Base-by-base conservation (phyloP, 139 green algal species). In the Chlamydomonas asymmetrica region DNA sequence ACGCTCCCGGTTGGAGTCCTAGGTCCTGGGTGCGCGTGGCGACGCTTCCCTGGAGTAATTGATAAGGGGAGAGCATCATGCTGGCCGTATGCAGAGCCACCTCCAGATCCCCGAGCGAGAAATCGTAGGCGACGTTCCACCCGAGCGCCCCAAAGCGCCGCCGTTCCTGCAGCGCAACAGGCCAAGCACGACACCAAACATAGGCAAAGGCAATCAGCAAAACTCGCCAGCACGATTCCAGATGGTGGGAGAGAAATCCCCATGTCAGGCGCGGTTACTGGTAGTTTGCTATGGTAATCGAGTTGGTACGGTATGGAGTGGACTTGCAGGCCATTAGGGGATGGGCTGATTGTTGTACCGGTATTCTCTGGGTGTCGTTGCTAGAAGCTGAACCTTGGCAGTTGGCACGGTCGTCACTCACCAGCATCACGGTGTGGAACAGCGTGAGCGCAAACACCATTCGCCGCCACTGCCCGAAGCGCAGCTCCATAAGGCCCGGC, bases 101-200 rank as follows among this genome's bases (percentile, higher is more conserved):
- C 41, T 90, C 80, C 32, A 97, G 59, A 82, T 97, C 92, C 22
- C 74, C 70, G 9, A 88, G 50, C 66, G 73, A 91, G 82, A 97
- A 97, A 38, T 92, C 90, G 72, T 96, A 96, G n/a, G 71, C 76
- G 35, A 93, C 88, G 78, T 96, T 97, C 92, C 92, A 97, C 3
- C 92, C 92, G 7, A 95, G 79, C 0, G 89, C 73, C 1, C 92
- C 92, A 78, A 92, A 97, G 80, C 92, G 92, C 45, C 90, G 78
- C 23, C 85, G 75, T 64, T 90, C 85, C 82, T 82, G 62, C 3
- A 50, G 23, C 16, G 34, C 7, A 56, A 2, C 27, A 2, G 40
- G 27, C 18, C 29, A 61, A 29, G n/a, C 18, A 2, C 54, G 31
- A 61, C 7, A 61, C 52, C 52, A n/a, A 65, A 32, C 32, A 39